A percentile compares a stretch with the other conserved stretches of the same genome.
Conservation (phyloP, 2,329 filamentous ascomycete genomes). For the Ustulina deusta region DNA sequence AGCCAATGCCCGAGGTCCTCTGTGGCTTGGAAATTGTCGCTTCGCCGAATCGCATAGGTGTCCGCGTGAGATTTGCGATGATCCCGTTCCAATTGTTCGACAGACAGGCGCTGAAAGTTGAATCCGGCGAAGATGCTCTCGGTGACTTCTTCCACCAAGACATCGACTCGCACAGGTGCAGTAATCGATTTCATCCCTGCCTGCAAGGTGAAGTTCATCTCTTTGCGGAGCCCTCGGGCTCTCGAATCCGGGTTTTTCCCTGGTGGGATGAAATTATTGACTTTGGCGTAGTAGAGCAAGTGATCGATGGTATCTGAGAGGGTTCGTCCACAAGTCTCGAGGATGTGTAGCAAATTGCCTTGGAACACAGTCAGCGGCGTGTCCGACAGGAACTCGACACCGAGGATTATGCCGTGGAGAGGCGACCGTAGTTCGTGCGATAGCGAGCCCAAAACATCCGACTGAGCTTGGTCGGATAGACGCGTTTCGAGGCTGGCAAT, state of each 20-base stretch:
- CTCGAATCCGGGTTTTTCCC: conserved; percentile 35
- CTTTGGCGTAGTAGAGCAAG: conserved; percentile 66
- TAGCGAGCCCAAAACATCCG: conserved; percentile 69
- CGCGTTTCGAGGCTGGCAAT: conserved; percentile 59
- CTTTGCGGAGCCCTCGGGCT: conserved; percentile 32
- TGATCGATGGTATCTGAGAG: conserved; percentile 67
- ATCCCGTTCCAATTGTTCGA: conserved; percentile 31
- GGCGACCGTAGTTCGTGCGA: conserved; percentile 72
- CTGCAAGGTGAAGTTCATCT: conserved; percentile 36
- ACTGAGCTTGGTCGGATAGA: conserved; percentile 62
- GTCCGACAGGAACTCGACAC: conserved; percentile 65
- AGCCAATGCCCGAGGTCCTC: conserved; percentile 29
- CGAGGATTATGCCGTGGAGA: conserved; percentile 69
- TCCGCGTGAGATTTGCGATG: conserved; percentile 31
- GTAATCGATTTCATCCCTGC: conserved; percentile 44
- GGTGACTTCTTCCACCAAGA: conserved; percentile 60
- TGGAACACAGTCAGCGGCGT: conserved; percentile 61
- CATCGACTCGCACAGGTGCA: conserved; percentile 53
- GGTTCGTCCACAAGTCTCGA: conserved; percentile 64
- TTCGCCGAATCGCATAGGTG: conserved; percentile 27
- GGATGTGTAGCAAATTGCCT: conserved; percentile 60
- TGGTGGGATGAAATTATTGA: conserved; percentile 55
- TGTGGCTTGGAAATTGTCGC: conserved; percentile 27
- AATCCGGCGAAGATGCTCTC: conserved; percentile 62
- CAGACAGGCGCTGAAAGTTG: conserved; percentile 48